Evolutionary conservation across 2,329 filamentous ascomycete genomes (phyloP), one percentile per base, ranked within the genome.

Genomic region (Trichoderma sp.): DNA sequence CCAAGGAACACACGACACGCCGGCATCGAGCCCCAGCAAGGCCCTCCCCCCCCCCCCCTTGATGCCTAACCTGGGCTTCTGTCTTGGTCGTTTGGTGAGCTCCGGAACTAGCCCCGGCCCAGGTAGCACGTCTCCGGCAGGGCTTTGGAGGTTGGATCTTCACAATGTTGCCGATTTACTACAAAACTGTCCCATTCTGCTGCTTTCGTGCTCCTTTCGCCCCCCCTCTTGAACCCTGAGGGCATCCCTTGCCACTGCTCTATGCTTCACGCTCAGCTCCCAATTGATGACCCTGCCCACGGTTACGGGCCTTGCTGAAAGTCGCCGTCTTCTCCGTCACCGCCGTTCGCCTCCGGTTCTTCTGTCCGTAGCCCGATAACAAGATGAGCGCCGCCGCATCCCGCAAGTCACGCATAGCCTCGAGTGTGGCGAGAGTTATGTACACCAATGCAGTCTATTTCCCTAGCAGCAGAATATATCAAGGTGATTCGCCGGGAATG

Each of bases 371-470:
- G 30, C 54, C 61, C 54, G 34, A 46, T 34, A 66, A 11, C 63
- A 66, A 49, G 43, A 83, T 81, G 77, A 83, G 77, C 72, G 82
- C 81, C 72, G 82, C 81, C 60, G 80, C 81, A 16, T 82, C 82
- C 54, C 82, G 81, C 75, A 84, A 79, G 77, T 79, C 82, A 72
- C 82, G 82, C 71, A 80, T 83, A 73, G 76, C 80, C 52, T 78
- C 80, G 46, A 84, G 82, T 77, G 77, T 80, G 68, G 73, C 77
- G 37, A 76, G 77, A 70, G 82, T 89, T 70, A 86, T 87, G 80
- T 86, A 83, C 76, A 87, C 87, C 75, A 96, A 96, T 78, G 92
- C 90, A 26, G 90, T 93, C 21, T 96, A 95, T 81, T 96, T 93
- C 78, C 91, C 91, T n/a, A 95, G 93, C 79, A 89, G 88, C 81